Evolutionary conservation across 192 early-diverging fungal species (phyloP).

Genomic region (Backusella morwellensis): DNA sequence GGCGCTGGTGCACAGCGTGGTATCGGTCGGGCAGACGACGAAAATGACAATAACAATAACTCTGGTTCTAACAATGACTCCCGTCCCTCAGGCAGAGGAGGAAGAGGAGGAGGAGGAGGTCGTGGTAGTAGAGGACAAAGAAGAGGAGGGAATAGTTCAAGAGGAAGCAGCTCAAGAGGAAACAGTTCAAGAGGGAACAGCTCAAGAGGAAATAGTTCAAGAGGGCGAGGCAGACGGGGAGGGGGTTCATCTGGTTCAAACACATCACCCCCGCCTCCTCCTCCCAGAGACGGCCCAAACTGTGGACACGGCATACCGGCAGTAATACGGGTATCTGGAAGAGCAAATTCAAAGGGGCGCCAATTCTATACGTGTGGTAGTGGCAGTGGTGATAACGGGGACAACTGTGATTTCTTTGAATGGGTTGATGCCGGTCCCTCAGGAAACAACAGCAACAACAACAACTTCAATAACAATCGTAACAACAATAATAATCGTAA

Average conservation of each 20-base stretch:
- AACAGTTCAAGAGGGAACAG: slow-evolving; percentile 9
- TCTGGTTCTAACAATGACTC: not conserved
- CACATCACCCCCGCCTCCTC: not conserved
- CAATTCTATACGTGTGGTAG: slow-evolving; percentile 28
- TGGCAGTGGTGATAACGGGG: not conserved
- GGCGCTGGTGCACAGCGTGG: not conserved
- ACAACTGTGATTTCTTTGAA: slow-evolving; percentile 20
- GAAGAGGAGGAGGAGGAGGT: not conserved
- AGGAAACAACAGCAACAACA: not conserved
- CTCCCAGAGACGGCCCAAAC: not conserved
- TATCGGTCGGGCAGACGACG: not conserved
- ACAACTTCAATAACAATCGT: not conserved
- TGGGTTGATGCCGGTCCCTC: not conserved
- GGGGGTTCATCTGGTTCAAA: too few relatives aligned
- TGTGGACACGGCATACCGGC: not conserved
- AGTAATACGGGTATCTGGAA: slow-evolving; percentile 10
- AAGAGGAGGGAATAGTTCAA: slow-evolving; percentile 4
- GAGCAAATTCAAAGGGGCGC: slow-evolving; percentile 21
- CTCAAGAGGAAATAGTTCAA: not conserved
- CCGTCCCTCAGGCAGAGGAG: not conserved
- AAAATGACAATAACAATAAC: not conserved
- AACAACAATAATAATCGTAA: not conserved
- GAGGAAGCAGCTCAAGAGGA: not conserved
- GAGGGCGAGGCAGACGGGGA: slow-evolving; percentile 1
- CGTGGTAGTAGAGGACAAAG: slow-evolving; percentile 6